Conservation (phyloP, 768 basidiomycete genomes). For the Galerina sulciceps region DNA sequence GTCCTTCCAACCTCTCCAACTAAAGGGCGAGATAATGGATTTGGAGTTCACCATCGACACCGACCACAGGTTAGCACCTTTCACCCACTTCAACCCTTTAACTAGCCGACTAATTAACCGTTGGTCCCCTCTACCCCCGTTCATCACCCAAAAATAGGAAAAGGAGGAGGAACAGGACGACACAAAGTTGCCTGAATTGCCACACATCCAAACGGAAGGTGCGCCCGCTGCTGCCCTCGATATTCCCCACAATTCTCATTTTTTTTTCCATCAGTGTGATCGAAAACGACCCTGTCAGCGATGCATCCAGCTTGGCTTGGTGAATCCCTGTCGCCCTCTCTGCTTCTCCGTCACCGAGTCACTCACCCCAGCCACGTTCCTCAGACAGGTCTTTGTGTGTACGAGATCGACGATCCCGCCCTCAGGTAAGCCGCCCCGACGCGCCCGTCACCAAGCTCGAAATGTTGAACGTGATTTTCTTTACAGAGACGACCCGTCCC, state of each 20-base stretch:
- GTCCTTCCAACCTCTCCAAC: conserved; percentile 58
- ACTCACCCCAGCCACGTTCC: conserved; percentile 13
- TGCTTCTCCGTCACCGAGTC: conserved; percentile 4
- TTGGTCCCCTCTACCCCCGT: conserved; percentile 47
- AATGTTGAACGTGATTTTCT: conserved; percentile 11
- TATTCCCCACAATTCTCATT: conserved; percentile 12
- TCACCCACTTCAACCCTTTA: conserved; percentile 27
- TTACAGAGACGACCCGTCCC: conserved; percentile 78
- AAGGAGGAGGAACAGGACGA: conserved; percentile 89
- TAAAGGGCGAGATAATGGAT: conserved; percentile 81
- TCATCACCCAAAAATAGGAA: conserved; percentile 63
- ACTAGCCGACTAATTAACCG: conserved; percentile 55
- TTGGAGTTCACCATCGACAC: conserved; percentile 75
- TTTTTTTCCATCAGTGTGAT: conserved; percentile 66
- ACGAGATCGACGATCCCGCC: conserved; percentile 91
- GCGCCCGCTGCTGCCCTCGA: conserved; percentile 21
- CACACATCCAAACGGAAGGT: conserved; percentile 96
- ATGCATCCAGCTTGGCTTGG: conserved; percentile 88
- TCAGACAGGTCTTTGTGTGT: conserved; percentile 92
- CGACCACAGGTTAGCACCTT: conserved; percentile 57
- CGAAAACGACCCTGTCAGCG: conserved; percentile 89
- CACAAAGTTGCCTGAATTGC: conserved; percentile 87
- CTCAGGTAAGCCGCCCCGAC: conserved; percentile 53
- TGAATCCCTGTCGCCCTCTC: conserved; percentile 35
- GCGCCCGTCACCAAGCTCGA: not conserved